phyloP scores from a whole-genome alignment of 768 basidiomycete species.

The Termitomyces heimii region DNA sequence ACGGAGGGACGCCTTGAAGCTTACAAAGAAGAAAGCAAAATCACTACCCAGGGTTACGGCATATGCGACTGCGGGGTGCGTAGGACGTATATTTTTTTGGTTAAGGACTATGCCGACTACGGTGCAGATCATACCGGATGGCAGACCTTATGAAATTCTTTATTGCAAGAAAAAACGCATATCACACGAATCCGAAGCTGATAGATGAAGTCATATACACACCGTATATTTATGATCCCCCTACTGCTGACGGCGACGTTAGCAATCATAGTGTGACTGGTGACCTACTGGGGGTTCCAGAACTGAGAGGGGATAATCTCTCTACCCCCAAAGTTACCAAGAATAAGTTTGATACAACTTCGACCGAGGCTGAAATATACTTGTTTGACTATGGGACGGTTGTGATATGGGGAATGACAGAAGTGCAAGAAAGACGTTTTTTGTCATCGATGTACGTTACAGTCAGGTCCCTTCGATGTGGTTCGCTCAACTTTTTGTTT shows the following conservation, averaged over 20 bases:
- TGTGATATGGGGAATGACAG: conserved; percentile 98
- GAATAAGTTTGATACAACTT: conserved; percentile 61
- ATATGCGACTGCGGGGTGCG: conserved; percentile 87
- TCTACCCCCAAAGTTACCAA: conserved; percentile 42
- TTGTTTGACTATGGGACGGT: conserved; percentile 92
- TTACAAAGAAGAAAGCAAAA: conserved; percentile 95
- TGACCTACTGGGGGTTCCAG: conserved; percentile 76
- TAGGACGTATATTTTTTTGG: conserved; percentile 5
- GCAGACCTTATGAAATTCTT: conserved; percentile 87
- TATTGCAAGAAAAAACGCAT: conserved; percentile 72
- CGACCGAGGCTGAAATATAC: conserved; percentile 82
- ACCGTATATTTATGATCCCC: conserved; percentile 76
- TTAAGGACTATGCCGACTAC: not conserved
- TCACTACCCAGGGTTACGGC: conserved; percentile 91
- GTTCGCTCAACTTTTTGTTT: conserved; percentile 9
- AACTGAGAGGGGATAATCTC: conserved; percentile 41
- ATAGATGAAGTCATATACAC: conserved; percentile 96
- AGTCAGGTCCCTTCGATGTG: conserved; percentile 23
- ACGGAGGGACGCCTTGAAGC: conserved; percentile 77
- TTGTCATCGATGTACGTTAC: conserved; percentile 78
- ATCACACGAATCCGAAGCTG: conserved; percentile 79
- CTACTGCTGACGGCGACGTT: conserved; percentile 23
- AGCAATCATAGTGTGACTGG: conserved; percentile 41
- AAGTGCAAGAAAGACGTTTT: conserved; percentile 86
- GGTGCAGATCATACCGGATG: conserved; percentile 78